phyloP scores from a whole-genome alignment of 148 eudicot genomes.

The Rhododendron molle region DNA sequence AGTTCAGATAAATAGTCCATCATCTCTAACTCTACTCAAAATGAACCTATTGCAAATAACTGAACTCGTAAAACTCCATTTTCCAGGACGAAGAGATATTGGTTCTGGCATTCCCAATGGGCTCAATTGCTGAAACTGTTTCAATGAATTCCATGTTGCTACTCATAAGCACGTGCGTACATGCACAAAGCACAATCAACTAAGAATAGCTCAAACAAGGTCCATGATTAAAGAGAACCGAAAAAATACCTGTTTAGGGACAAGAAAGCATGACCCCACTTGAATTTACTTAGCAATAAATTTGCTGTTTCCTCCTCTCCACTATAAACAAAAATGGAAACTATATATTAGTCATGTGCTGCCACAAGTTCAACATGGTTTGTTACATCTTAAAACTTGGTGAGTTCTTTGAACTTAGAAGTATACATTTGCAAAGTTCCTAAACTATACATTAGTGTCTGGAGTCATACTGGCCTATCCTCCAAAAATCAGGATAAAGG shows the following conservation, averaged over 20 bases:
- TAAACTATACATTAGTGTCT: not conserved
- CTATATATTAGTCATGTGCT: not conserved
- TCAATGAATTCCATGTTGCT: not conserved
- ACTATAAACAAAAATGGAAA: conserved; percentile 23
- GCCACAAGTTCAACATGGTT: not conserved
- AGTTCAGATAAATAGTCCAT: not conserved
- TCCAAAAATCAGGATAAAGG: not conserved
- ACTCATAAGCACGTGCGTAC: not conserved
- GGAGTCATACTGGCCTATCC: not conserved
- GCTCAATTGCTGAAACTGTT: not conserved
- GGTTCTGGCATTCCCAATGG: not conserved
- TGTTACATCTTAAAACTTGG: not conserved
- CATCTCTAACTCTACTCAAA: not conserved
- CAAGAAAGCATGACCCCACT: conserved; percentile 98
- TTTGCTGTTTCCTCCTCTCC: conserved; percentile 89
- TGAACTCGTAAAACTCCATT: not conserved
- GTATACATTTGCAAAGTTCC: not conserved
- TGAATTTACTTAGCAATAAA: conserved; percentile 79
- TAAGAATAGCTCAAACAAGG: not conserved
- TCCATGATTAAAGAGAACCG: not conserved
- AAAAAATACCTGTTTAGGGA: conserved; percentile 68
- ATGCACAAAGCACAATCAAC: not conserved
- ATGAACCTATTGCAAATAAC: not conserved
- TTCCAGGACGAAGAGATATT: not conserved
- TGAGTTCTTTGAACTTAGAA: not conserved